Evolutionary conservation across 345 rosid species (phyloP), one percentile per base, ranked within the genome.

Genomic region (Salix caprea): DNA sequence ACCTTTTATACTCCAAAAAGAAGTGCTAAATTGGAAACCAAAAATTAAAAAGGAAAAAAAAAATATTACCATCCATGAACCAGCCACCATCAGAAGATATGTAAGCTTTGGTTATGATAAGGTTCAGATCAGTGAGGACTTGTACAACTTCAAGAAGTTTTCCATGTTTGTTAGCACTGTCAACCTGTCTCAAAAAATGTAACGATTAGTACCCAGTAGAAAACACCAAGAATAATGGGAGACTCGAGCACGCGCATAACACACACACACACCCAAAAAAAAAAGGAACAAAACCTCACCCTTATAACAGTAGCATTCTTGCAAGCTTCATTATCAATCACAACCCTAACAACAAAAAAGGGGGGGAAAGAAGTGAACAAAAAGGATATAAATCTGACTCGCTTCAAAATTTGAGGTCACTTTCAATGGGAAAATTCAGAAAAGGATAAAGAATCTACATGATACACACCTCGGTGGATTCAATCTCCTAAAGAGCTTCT

Each of bases 51-150:
- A 32, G 39, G 24, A 46, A 14, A 13, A 62, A 58, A 5, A 52
- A 74, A 26, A 69, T 71, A 80, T 78, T 82, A 93, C 99, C 99
- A 84, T 96, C 99, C 99, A 96, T 96, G 82, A 96, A 91, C 99
- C 99, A 96, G 71, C 91, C 92, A 66, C 97, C 94, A 87, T 96
- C 99, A 81, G 99, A 93, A 42, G 97, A 92, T 36, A 96, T 93
- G 83, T 96, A 93, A 61, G 98, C 98, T 80, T 96, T 96, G 32
- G 85, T 79, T 54, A 96, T 84, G 81, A 86, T 87, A 42, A 96
- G 96, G 83, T 93, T 89, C 74, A 92, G 94, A 87, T 96, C 99
- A 78, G 97, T 89, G 69, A 96, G 94, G 77, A 93, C 85, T 83
- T 93, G 99, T 8, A 96, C 98, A 78, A 96, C 98, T 78, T 96